Evolutionary conservation across 331 rosid species (phyloP).

Genomic region (Malus hybrid): DNA sequence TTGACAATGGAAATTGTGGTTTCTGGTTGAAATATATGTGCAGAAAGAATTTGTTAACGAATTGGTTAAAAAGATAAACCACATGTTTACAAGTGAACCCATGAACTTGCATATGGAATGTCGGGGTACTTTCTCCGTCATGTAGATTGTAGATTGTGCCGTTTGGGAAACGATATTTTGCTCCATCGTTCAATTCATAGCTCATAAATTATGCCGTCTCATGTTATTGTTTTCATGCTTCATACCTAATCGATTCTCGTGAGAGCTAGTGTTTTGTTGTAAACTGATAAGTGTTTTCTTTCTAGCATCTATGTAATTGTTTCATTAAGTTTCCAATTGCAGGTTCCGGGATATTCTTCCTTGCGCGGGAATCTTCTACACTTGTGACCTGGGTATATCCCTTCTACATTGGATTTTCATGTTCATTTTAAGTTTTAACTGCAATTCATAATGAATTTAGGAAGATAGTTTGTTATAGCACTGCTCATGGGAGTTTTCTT

Average conservation of each 20-base stretch:
- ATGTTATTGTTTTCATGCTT: neutral
- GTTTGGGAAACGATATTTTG: neutral
- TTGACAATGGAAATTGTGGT: too few relatives aligned
- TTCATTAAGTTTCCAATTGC: neutral
- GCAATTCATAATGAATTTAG: constrained; percentile 1
- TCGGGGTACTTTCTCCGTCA: neutral
- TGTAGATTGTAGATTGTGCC: neutral
- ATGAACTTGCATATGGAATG: neutral
- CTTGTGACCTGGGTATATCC: constrained; percentile 60
- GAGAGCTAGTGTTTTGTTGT: neutral
- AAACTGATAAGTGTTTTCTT: neutral
- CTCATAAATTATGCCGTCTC: neutral
- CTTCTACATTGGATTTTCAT: neutral
- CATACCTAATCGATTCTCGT: neutral
- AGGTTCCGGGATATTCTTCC: constrained; percentile 81
- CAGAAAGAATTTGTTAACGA: neutral
- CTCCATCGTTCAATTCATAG: neutral
- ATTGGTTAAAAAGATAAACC: neutral
- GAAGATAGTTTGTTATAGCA: neutral
- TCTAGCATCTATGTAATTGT: constrained; percentile 5
- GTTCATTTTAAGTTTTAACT: neutral
- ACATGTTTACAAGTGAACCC: too few relatives aligned
- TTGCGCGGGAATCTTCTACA: constrained; percentile 64
- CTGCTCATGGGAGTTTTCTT: constrained; percentile 1
- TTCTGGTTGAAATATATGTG: neutral